Base-by-base conservation (phyloP, 2,329 filamentous ascomycete species). In the Stenocarpella maydis region DNA sequence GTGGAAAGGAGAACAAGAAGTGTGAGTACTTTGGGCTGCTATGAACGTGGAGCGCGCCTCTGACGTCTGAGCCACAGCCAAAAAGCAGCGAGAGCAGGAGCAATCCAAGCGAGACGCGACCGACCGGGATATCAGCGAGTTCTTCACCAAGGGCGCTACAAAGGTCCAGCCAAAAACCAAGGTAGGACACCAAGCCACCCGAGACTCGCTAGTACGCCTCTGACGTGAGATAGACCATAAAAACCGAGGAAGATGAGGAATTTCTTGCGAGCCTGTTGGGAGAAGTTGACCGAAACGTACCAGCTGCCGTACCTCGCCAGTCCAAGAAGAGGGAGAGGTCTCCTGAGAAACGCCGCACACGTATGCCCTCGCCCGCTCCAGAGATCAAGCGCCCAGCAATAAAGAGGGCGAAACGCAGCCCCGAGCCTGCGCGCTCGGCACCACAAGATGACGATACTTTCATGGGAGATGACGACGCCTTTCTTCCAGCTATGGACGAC, bases 111-210 rank as follows among this genome's bases (percentile, higher is more conserved):
- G 92, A 76, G 93, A 97, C 75, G 94, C 93, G 78, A 93, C 94
- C 74, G 94, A 97, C 80, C 92, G 92, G 76, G 92, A 94, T 74
- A 98, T 99, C 78, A 94, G 91, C 80, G 95, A 97, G 76, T 99
- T 97, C 81, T 98, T 99, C 79, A 95, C 88, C 74, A 92, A 92
- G 74, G 94, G 93, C 67, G 87, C 88, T 41, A 84, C 84, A 70
- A 86, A 87, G 73, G 80, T 86, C 63, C 90, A 90, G 69, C 84
- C 91, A 17, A 98, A 98, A 78, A 86, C 92, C 21, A 98, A 97
- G 87, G 94, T 95, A 80, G 69, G 54, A 43, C 1, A 4, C n/a
- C 17, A 24, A 41, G 24, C 26, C 43, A 15, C 45, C 7, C 7
- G n/a, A 9, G 4, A 45, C 47, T 12, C 14, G 19, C 19, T n/a